Evolutionary conservation across 2,329 filamentous ascomycete species (phyloP), one percentile per base, ranked within the genome.

Genomic region (Penicillium sumatraense): DNA sequence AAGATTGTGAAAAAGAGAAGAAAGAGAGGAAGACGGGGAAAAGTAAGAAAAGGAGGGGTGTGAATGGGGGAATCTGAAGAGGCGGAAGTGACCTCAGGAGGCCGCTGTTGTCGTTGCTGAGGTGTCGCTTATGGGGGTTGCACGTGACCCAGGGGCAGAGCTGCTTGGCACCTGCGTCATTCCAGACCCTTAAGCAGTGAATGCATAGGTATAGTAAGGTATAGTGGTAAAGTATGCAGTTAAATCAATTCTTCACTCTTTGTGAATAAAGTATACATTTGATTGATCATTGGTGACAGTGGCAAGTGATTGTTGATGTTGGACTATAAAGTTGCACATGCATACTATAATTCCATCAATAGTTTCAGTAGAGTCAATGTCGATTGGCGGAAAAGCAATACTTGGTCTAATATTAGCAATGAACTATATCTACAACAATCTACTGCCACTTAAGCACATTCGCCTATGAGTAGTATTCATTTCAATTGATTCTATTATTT

Each of bases 41-140:
- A 53, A 61, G 56, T 38, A 56, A 66, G 45, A 55, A 48, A 51
- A 57, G 47, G 52, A 53, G 59, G 53, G 56, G 63, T 55, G 54
- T 13, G 14, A 58, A 62, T 55, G 52, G 35, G 57, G 58, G 58
- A 62, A 66, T 64, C 63, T 66, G 59, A 58, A 61, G 68, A 72
- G 64, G 63, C 68, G 66, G 70, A 70, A 71, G 70, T 71, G 71
- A 72, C 70, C 72, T 74, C 72, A 74, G 72, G 73, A 75, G 71
- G 66, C 70, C 66, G 66, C 57, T 65, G 64, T 64, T 64, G 68
- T 68, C 64, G 68, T 72, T 73, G 72, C 71, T 73, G 69, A 73
- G 72, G 71, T 73, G 72, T 72, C 71, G 70, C 70, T 74, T 72
- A 72, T 67, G 64, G 52, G 49, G 9, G 24, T 1, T 6, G 60